Evolutionary conservation across 768 basidiomycete genomes (phyloP).

Genomic region (Kwoniella newhampshirensis): DNA sequence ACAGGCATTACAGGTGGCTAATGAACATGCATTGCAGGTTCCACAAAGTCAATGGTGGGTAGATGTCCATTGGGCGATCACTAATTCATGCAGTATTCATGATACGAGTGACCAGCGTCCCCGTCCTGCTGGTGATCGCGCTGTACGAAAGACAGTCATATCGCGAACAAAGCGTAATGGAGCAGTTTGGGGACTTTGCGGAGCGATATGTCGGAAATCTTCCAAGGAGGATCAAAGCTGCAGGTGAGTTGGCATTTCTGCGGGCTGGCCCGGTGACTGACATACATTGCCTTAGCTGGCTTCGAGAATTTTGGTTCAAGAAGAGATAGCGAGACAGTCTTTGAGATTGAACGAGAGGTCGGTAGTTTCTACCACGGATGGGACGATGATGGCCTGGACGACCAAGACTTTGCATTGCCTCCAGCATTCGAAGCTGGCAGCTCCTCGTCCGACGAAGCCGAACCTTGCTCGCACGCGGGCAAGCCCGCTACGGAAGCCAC

Average conservation of each 20-base stretch:
- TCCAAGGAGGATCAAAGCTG: slow-evolving; percentile 65
- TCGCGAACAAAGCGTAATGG: slow-evolving; percentile 66
- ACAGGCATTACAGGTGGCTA: not conserved
- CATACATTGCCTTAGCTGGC: slow-evolving; percentile 36
- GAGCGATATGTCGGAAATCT: slow-evolving; percentile 73
- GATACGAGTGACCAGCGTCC: slow-evolving; percentile 67
- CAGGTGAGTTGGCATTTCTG: slow-evolving; percentile 36
- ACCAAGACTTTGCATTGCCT: slow-evolving; percentile 25
- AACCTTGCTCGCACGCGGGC: slow-evolving; percentile 14
- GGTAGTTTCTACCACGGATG: slow-evolving; percentile 49
- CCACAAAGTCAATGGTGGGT: slow-evolving; percentile 70
- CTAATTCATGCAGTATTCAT: slow-evolving; percentile 17
- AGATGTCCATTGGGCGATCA: not conserved
- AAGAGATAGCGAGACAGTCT: slow-evolving; percentile 45
- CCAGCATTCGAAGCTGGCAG: slow-evolving; percentile 30
- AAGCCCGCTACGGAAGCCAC: slow-evolving; percentile 1
- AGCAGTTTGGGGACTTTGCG: slow-evolving; percentile 66
- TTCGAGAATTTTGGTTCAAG: slow-evolving; percentile 48
- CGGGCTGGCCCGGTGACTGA: not conserved
- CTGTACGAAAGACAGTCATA: slow-evolving; percentile 84
- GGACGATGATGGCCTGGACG: slow-evolving; percentile 49
- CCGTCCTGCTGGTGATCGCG: slow-evolving; percentile 74
- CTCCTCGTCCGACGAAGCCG: slow-evolving; percentile 16
- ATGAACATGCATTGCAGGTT: slow-evolving; percentile 60
- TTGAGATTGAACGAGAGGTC: slow-evolving; percentile 53